Conservation (phyloP, 2,329 filamentous ascomycete genomes). For the Davidsoniella neocaledoniae region DNA sequence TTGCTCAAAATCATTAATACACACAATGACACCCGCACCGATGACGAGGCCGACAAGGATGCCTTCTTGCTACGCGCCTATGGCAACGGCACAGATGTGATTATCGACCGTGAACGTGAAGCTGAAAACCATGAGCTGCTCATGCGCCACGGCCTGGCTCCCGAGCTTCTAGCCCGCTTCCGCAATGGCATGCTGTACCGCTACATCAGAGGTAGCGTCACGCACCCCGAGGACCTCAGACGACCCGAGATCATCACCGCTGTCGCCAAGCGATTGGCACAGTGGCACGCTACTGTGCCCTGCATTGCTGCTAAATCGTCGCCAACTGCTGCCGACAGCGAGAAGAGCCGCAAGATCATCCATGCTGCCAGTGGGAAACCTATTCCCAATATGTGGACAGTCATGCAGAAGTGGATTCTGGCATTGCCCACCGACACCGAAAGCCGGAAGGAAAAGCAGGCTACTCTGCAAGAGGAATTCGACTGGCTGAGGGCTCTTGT, state of each 20-base stretch:
- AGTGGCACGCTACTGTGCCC: slow-evolving; percentile 74
- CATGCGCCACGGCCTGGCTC: slow-evolving; percentile 67
- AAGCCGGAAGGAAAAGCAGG: slow-evolving; percentile 49
- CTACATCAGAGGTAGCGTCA: slow-evolving; percentile 68
- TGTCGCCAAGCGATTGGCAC: slow-evolving; percentile 66
- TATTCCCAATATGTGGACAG: slow-evolving; percentile 81
- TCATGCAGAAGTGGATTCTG: slow-evolving; percentile 89
- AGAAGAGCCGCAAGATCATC: slow-evolving; percentile 26
- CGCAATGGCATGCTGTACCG: slow-evolving; percentile 91
- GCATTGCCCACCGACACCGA: slow-evolving; percentile 62
- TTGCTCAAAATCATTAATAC: slow-evolving; percentile 62
- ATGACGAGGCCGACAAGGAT: slow-evolving; percentile 64
- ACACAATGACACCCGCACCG: slow-evolving; percentile 46
- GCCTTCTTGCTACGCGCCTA: slow-evolving; percentile 85
- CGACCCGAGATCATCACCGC: slow-evolving; percentile 61
- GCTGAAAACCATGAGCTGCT: slow-evolving; percentile 70
- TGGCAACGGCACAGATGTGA: slow-evolving; percentile 79
- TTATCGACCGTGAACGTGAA: slow-evolving; percentile 89
- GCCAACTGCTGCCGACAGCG: slow-evolving; percentile 18
- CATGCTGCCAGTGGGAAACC: slow-evolving; percentile 48
- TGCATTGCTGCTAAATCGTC: slow-evolving; percentile 30
- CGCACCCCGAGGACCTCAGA: slow-evolving; percentile 64
- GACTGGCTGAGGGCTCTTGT: slow-evolving; percentile 52
- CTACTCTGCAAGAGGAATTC: slow-evolving; percentile 57
- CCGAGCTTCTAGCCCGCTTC: slow-evolving; percentile 77